These are phyloP conservation scores for Fusarium setosum DNA, from an alignment of 2,329 filamentous ascomycete species.

Conservation along the genomic window DNA sequence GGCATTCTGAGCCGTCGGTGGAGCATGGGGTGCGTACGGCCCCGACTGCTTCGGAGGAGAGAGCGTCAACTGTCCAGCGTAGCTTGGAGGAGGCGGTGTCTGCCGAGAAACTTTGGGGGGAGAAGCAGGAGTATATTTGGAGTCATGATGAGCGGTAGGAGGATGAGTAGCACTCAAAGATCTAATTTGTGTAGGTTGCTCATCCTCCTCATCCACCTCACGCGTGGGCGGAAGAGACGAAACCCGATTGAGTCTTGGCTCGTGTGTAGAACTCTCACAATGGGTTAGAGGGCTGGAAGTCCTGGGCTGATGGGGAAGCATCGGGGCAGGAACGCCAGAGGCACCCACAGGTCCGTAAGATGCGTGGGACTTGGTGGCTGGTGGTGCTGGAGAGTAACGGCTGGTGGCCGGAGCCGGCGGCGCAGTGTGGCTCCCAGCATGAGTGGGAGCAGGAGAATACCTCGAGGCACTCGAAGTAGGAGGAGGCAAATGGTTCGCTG, in stretches of 20 bases:
- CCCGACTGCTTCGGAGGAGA: slow-evolving; percentile 67
- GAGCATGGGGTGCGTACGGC: slow-evolving; percentile 61
- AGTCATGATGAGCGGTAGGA: slow-evolving; percentile 44
- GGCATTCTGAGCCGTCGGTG: slow-evolving; percentile 47
- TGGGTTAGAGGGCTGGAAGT: slow-evolving; percentile 75
- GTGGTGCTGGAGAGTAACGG: slow-evolving; percentile 66
- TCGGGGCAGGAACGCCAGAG: slow-evolving; percentile 54
- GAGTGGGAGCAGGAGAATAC: slow-evolving; percentile 72
- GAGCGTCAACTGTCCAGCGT: slow-evolving; percentile 54
- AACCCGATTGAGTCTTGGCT: slow-evolving; percentile 65
- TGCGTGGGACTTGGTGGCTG: slow-evolving; percentile 53
- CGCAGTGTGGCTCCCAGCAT: slow-evolving; percentile 38
- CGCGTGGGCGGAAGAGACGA: slow-evolving; percentile 70
- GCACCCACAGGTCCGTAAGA: slow-evolving; percentile 53
- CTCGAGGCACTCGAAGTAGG: slow-evolving; percentile 54
- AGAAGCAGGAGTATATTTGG: slow-evolving; percentile 53
- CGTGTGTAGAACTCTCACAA: slow-evolving; percentile 70
- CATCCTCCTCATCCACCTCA: slow-evolving; percentile 71
- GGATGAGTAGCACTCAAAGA: slow-evolving; percentile 42
- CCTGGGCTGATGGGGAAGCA: slow-evolving; percentile 69
- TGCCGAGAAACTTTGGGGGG: slow-evolving; percentile 50
- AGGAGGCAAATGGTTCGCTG: slow-evolving; percentile 46
- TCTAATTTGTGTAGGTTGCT: slow-evolving; percentile 42
- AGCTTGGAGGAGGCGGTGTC: slow-evolving; percentile 61
- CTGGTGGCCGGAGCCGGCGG: slow-evolving; percentile 56